These are phyloP conservation scores for Monosporozyma aerobia DNA, from an alignment of 805 yeast genomes.

Conservation along the genomic window DNA sequence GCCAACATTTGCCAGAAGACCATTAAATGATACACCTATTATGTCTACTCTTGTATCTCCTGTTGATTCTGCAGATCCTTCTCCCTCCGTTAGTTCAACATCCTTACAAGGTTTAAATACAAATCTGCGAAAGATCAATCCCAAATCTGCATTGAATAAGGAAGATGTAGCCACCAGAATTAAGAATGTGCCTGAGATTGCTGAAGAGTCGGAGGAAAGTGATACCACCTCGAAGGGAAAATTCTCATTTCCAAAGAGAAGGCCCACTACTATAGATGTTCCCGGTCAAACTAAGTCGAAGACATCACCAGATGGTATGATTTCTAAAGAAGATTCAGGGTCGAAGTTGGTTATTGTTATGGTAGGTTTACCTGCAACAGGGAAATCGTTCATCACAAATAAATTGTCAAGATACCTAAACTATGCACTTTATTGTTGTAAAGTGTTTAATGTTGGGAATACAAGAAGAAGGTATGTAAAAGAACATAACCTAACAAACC, in stretches of 20 bases:
- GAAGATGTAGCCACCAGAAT: not conserved
- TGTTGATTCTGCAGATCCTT: slow-evolving; percentile 24
- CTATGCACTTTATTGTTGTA: slow-evolving; percentile 87
- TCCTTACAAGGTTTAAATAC: slow-evolving; percentile 1
- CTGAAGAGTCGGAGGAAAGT: not conserved
- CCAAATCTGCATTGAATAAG: not conserved
- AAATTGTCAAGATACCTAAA: slow-evolving; percentile 83
- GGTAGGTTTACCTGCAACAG: slow-evolving; percentile 96
- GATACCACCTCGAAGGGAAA: slow-evolving; percentile 6
- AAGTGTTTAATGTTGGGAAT: slow-evolving; percentile 91
- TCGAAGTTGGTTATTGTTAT: slow-evolving; percentile 84
- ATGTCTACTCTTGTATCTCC: slow-evolving; percentile 53
- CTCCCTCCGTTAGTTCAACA: slow-evolving; percentile 20
- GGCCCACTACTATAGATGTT: slow-evolving; percentile 80
- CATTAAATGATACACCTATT: slow-evolving; percentile 67
- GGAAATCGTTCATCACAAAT: slow-evolving; percentile 88
- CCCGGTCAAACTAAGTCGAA: slow-evolving; percentile 86
- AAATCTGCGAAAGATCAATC: not conserved
- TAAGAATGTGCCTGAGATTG: not conserved
- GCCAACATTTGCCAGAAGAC: slow-evolving; percentile 62
- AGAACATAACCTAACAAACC: slow-evolving; percentile 32
- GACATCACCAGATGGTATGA: slow-evolving; percentile 65
- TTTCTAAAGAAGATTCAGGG: slow-evolving; percentile 59
- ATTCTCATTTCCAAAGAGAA: slow-evolving; percentile 33
- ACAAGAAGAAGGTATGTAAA: slow-evolving; percentile 69